A percentile compares a stretch with the other conserved stretches of the same genome.
phyloP scores from a whole-genome alignment of 352 stramenopile species.

The Pythium myriotylum region DNA sequence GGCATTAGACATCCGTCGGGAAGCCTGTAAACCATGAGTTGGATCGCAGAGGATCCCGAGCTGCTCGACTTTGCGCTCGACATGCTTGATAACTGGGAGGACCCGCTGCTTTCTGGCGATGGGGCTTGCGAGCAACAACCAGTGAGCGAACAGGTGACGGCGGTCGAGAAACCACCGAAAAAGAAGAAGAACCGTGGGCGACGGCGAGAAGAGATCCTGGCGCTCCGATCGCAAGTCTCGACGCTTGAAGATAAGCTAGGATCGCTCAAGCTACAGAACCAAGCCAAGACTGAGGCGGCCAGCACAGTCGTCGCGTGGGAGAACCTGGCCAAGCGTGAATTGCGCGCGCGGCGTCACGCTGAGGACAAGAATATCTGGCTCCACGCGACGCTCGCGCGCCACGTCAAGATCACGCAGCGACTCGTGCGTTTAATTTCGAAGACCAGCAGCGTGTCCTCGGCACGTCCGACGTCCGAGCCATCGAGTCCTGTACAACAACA shows the following conservation, averaged over 20 bases:
- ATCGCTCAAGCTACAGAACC: background rate
- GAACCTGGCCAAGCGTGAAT: background rate
- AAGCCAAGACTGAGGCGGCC: background rate
- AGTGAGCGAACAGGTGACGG: background rate
- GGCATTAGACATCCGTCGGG: background rate
- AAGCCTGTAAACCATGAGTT: background rate
- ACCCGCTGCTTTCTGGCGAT: background rate
- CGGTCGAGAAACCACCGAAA: background rate
- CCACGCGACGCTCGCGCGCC: background rate
- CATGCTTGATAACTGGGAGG: background rate
- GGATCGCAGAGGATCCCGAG: background rate
- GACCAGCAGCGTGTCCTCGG: background rate
- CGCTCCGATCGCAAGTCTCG: background rate
- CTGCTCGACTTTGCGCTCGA: background rate
- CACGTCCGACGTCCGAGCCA: background rate
- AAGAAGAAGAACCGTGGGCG: background rate
- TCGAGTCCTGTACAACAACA: too few relatives aligned
- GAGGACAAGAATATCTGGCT: slow-evolving; percentile 10
- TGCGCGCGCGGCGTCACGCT: background rate
- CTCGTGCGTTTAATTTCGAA: background rate
- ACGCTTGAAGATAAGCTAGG: background rate
- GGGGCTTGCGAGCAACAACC: background rate
- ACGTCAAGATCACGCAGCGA: background rate
- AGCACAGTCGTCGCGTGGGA: background rate
- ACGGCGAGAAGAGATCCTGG: background rate